phyloP scores from a whole-genome alignment of 2,329 filamentous ascomycete genomes.

The Pezicula neosporulosa region DNA sequence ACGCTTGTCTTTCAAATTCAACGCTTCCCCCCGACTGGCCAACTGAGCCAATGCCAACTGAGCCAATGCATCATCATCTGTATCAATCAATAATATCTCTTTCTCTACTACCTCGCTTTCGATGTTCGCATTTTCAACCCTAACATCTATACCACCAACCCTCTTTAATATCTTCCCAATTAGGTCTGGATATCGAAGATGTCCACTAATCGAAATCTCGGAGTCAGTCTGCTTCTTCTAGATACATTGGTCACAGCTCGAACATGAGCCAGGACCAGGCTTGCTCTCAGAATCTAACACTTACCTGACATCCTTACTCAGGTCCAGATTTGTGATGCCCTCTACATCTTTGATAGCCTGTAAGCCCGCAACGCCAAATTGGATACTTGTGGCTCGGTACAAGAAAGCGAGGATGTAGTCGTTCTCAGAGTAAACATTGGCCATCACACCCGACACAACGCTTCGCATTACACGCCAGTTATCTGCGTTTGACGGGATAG shows the following conservation, averaged over 20 bases:
- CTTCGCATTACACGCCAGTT: constrained; percentile 77
- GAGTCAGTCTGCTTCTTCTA: too few relatives aligned
- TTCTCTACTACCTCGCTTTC: constrained; percentile 36
- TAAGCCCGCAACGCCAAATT: constrained; percentile 81
- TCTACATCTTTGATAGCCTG: constrained; percentile 67
- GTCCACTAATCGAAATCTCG: constrained; percentile 38
- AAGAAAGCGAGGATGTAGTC: constrained; percentile 88
- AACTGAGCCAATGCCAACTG: not conserved
- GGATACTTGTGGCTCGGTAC: constrained; percentile 77
- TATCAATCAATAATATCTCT: constrained; percentile 26
- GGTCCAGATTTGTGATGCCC: constrained; percentile 51
- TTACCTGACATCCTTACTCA: constrained; percentile 54
- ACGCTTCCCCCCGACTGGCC: not conserved
- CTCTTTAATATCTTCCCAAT: constrained; percentile 62
- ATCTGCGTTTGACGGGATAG: constrained; percentile 66
- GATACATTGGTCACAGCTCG: too few relatives aligned
- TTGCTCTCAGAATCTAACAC: too few relatives aligned
- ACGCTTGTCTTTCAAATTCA: too few relatives aligned
- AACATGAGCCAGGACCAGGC: too few relatives aligned
- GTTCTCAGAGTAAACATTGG: constrained; percentile 86
- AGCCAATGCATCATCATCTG: not conserved
- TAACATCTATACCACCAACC: constrained; percentile 64
- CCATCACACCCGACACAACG: constrained; percentile 76
- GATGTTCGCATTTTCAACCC: constrained; percentile 30
- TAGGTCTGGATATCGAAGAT: constrained; percentile 66